Evolutionary conservation across 2,329 filamentous ascomycete genomes (phyloP).

Genomic region (Microdochium trichocladiopsis): DNA sequence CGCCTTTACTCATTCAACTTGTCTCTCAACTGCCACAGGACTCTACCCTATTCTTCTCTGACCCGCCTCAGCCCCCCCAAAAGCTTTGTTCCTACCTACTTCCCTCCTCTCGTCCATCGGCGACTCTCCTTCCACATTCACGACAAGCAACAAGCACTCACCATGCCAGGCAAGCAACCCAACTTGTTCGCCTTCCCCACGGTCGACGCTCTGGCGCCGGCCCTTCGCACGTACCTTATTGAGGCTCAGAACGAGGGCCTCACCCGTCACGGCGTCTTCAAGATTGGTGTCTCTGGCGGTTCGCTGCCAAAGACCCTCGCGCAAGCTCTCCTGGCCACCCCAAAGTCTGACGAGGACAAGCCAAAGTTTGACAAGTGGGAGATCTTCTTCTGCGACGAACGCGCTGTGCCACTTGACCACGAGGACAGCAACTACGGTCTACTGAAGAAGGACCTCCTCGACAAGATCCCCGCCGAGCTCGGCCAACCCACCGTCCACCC

Average conservation of each 20-base stretch:
- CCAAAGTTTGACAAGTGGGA: constrained; percentile 86
- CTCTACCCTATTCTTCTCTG: neutral
- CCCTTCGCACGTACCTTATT: constrained; percentile 77
- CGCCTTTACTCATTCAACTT: no score
- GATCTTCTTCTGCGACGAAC: constrained; percentile 97
- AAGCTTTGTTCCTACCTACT: no score
- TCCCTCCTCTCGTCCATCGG: no score
- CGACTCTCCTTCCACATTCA: neutral
- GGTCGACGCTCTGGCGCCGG: constrained; percentile 62
- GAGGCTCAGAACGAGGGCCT: constrained; percentile 75
- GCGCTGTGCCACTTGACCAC: constrained; percentile 86
- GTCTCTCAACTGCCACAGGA: neutral
- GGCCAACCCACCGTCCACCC: constrained; percentile 68
- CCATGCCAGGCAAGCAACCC: constrained; percentile 47
- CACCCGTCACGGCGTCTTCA: constrained; percentile 75
- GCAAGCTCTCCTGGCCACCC: constrained; percentile 64
- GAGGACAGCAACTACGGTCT: constrained; percentile 91
- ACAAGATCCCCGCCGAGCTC: constrained; percentile 69
- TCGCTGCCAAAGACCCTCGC: constrained; percentile 86
- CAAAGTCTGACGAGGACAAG: constrained; percentile 46
- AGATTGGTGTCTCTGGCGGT: constrained; percentile 87
- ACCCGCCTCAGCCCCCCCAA: neutral
- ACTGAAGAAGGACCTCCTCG: constrained; percentile 78
- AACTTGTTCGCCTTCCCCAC: constrained; percentile 77
- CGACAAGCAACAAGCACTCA: constrained; percentile 9